phyloP scores from a whole-genome alignment of 495 filamentous ascomycete genomes.

The Podospora didyma region DNA sequence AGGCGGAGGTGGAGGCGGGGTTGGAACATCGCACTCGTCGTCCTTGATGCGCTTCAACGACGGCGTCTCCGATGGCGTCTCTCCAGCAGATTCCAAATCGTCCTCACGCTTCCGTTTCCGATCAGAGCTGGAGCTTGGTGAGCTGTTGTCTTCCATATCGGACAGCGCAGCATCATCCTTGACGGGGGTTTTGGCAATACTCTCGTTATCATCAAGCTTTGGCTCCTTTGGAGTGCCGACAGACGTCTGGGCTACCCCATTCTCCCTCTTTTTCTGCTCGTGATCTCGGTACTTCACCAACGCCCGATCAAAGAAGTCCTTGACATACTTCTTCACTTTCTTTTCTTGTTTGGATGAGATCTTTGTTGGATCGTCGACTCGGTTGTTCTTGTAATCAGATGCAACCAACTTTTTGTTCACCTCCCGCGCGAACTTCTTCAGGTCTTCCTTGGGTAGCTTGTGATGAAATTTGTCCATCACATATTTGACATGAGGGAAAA shows the following conservation, averaged over 20 bases:
- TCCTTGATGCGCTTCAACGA: constrained; percentile 49
- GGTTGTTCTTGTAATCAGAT: constrained; percentile 82
- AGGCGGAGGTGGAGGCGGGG: constrained; percentile 42
- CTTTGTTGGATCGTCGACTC: constrained; percentile 71
- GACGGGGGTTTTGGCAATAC: constrained; percentile 20
- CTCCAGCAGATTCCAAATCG: constrained; percentile 24
- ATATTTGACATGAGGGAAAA: constrained; percentile 78
- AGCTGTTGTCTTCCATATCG: constrained; percentile 44
- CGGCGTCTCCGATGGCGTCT: constrained; percentile 41
- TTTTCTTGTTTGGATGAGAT: constrained; percentile 75
- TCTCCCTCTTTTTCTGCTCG: constrained; percentile 61
- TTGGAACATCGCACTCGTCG: constrained; percentile 35
- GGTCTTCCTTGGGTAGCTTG: constrained; percentile 78
- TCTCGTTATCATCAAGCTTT: constrained; percentile 12
- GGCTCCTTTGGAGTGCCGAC: constrained; percentile 7
- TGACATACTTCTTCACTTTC: constrained; percentile 76
- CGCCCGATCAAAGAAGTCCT: constrained; percentile 81
- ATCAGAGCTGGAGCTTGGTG: constrained; percentile 21
- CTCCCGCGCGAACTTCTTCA: constrained; percentile 86
- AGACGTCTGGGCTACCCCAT: constrained; percentile 10
- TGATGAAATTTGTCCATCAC: constrained; percentile 80
- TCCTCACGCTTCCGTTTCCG: constrained; percentile 63
- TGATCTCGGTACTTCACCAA: constrained; percentile 66
- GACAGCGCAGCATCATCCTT: constrained; percentile 25
- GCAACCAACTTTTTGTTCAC: constrained; percentile 82